A percentile compares a stretch with the other conserved stretches of the same genome.
These are phyloP conservation scores for Hymenoscyphus repandus DNA, from an alignment of 2,329 filamentous ascomycete genomes.

Conservation along the genomic window DNA sequence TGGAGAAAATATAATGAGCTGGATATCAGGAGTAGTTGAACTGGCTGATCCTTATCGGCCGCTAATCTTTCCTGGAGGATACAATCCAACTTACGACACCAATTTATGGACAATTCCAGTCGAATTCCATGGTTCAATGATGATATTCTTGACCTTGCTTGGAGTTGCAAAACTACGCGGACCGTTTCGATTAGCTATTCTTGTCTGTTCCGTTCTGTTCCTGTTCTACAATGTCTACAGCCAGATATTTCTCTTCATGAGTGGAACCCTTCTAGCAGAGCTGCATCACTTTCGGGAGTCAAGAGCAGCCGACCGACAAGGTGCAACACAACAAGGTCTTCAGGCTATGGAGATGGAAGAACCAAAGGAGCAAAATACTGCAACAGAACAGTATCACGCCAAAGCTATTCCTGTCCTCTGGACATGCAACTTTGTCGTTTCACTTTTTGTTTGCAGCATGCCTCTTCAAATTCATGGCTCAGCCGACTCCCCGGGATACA, in stretches of 20 bases:
- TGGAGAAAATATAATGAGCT: constrained; percentile 1
- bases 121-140: constrained; percentile 14
- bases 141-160: constrained; percentile 15
- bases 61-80: constrained; percentile 1
- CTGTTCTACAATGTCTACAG: constrained; percentile 10
- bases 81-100: constrained; percentile 8
- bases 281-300: constrained; percentile 12
- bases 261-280: constrained; percentile 15
- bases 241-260: constrained; percentile 18
- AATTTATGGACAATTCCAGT: constrained; percentile 18
- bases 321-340: neutral
- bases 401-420: constrained; percentile 1
- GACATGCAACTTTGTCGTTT: constrained; percentile 8
- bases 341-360: neutral
- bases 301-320: neutral
- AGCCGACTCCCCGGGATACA: constrained; percentile 7
- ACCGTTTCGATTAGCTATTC: constrained; percentile 4
- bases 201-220: constrained; percentile 5
- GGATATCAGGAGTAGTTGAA: constrained; percentile 6
- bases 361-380: neutral
- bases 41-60: constrained; percentile 9
- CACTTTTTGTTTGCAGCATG: constrained; percentile 10
- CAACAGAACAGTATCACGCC: neutral
- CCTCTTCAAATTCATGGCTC: constrained; percentile 3
- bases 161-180: constrained; percentile 8